Base-by-base conservation (phyloP, 306 rosid species). In the Amphicarpaea edgeworthii region DNA sequence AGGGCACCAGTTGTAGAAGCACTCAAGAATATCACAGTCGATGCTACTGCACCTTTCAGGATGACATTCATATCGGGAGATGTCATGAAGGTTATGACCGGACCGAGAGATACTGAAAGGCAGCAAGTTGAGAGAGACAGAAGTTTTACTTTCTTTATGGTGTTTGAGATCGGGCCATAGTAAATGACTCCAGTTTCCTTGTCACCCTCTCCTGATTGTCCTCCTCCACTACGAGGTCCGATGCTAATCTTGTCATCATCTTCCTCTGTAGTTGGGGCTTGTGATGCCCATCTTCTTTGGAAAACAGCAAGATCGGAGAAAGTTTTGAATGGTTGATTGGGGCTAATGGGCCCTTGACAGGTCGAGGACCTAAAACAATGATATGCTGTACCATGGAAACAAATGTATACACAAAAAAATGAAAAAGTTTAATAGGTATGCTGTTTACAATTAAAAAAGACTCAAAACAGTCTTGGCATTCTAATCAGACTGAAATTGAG, bases 101-200 rank as follows among this genome's bases (percentile, higher is more conserved):
- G 99, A 58, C 97, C 99, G 0, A 92, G 83, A 0, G 99, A 95
- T 17, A 90, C 93, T 0, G 98, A 92, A 70, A 90, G 91, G 78
- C 99, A 95, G 89, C 98, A 95, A 17, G 97, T 95, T 9, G 98
- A 92, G 41, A 95, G 90, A 32, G 98, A 95, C 24, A 95, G 84
- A 54, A 95, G 97, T 86, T 95, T 95, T 17, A 90, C 97, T 84
- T 90, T 90, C 79, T 95, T 92, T 53, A 95, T 85, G 38, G 96
- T 92, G 42, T 85, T 84, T 14, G 99, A 95, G 76, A 90, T 95
- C 0, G 97, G 97, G 49, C 97, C 99, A 41, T 83, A 19, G 72
- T 95, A 95, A 55, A 79, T 85, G 65, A 95, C 50, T 82, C 84
- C 89, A 0, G 87, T 73, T 53, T 89, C 90, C 67, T 89, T 89